Evolutionary conservation across 139 green algal genomes (phyloP), one percentile per base, ranked within the genome.

Genomic region (Coelastrella sp.): DNA sequence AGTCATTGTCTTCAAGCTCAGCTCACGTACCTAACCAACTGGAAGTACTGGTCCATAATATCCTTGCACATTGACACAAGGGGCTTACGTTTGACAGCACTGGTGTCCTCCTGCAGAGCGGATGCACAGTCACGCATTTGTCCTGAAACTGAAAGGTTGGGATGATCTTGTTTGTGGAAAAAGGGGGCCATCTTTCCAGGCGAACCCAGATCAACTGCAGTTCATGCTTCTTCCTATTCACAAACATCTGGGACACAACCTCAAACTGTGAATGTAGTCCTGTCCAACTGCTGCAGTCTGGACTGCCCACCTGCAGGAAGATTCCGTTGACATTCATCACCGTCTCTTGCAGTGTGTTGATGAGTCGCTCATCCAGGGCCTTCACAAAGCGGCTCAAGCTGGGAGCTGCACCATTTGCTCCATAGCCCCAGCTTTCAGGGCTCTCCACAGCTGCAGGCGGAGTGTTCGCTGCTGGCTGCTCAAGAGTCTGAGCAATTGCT

Each of bases 341-440:
- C 10, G 94, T 95, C 74, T 96, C 92, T 88, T 94, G 83, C 88
- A 95, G 59, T 0, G 92, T 89, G 84, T 91, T 93, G 79, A 94
- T 93, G 47, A 96, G 84, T 65, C 92, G 92, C 89, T 95, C 94
- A 56, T 94, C 94, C 80, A 89, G 68, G 7, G 73, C 89, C 20
- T 79, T 56, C 2, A 87, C 19, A 71, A 90, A 87, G n/a, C 47
- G 7, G 3, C 10, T 61, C 57, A 89, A 19, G 54, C 19, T 71
- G 32, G 87, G 80, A 17, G 22, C 57, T 11, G n/a, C 73, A 59
- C 64, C 77, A 20, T 68, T 60, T 14, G 66, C 77, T 14, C 5
- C 65, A n/a, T 92, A 93, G 57, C 91, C 91, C 93, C 93, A 95
- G 2, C 83, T 74, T 65, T 68, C 87, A 19, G 92, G 92, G 4